Base-by-base conservation (phyloP, 176 grass and related monocot species). In the Bolboschoenus planiculmis region DNA sequence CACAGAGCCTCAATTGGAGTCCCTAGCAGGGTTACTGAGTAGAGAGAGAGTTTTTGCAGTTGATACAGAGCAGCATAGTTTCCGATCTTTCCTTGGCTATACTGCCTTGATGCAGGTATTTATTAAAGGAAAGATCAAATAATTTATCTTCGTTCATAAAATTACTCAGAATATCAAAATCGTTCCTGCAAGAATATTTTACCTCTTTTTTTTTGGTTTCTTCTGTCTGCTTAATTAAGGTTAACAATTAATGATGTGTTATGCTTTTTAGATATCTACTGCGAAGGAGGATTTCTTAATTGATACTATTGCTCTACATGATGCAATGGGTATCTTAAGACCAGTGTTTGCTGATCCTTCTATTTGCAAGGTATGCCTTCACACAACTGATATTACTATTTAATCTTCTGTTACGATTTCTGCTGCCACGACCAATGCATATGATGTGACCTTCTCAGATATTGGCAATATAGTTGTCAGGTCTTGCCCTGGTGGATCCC, bases 101-200 rank as follows among this genome's bases (percentile, higher is more conserved):
- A 94, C 95, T 85, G 90, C 95, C 80, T 77, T 97, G 48, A 92
- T 97, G 88, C 95, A 97, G 95, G 95, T 97, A 92, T 48, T 76
- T 30, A 10, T 3, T 50, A 75, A 76, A 51, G 1, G 6, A 51
- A 51, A 76, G 0, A 46, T 4, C 18, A 46, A 37, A 14, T 23
- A 20, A 48, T 31, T 31, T 76, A 3, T 76, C 23, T 76, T 51
- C 50, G 24, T 76, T 33, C 14, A 43, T 48, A 7, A 2, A 27
- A 48, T 29, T 74, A 48, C 29, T 74, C 18, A 31, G 33, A 39
- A 21, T 39, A 68, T 39, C 34, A 67, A 67, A 67, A 37, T n/a
- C n/a, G n/a, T n/a, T n/a, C n/a, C n/a, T n/a, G n/a, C n/a, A 76
- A 76, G 4, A 51, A 51, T 51, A 8, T 18, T 51, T 76, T 76